Percentiles rank a stretch among this genome's conserved stretches.
These are phyloP conservation scores for Dictyostelium purpureum DNA, from an alignment of 78 protist genomes.

Conservation along the genomic window DNA sequence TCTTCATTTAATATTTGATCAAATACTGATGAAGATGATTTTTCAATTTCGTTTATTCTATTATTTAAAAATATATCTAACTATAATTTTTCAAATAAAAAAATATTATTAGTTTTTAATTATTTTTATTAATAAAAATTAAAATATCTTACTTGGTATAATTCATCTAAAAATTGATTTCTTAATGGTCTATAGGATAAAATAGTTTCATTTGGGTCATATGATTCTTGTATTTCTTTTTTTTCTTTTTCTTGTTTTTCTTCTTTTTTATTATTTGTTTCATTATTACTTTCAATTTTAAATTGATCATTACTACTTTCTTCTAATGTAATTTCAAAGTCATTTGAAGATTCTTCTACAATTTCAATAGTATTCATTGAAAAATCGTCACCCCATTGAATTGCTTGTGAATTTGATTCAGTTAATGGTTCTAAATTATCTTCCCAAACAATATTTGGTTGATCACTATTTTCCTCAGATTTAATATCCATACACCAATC, in stretches of 20 bases:
- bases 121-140: not conserved
- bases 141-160: conserved; percentile 9
- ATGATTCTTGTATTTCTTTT: not conserved
- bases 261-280: not conserved
- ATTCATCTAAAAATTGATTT: conserved; percentile 59
- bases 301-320: not conserved
- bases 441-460: conserved; percentile 30
- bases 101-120: not conserved
- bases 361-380: conserved; percentile 69
- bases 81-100: not conserved
- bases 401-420: not conserved
- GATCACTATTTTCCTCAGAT: not conserved
- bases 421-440: not conserved
- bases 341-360: conserved; percentile 23
- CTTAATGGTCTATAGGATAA: conserved; percentile 22
- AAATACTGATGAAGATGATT: conserved; percentile 12
- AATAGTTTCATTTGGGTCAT: conserved; percentile 26
- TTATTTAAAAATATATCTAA: conserved; percentile 39
- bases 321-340: not conserved
- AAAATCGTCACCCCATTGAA: conserved; percentile 56
- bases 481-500: conserved; percentile 42
- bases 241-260: not conserved
- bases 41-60: conserved; percentile 23
- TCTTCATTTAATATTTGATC: conserved; percentile 20
- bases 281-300: too few species aligned